Conservation (phyloP, 768 basidiomycete species). For the Mycena olivaceomarginata region DNA sequence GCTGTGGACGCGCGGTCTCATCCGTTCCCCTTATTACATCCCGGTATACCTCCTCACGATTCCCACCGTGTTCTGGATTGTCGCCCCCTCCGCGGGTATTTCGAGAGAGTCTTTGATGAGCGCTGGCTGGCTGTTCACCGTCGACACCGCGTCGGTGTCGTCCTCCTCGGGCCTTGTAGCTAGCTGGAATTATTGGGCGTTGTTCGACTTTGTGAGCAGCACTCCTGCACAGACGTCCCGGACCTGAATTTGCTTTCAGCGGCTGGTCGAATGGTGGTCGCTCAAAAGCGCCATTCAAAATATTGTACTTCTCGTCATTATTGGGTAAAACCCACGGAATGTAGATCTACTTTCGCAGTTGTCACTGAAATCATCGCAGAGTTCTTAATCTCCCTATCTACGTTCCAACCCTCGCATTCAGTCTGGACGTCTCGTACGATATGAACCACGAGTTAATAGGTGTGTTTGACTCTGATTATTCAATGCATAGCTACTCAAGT, state of each 20-base stretch:
- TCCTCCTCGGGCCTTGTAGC: conserved; percentile 35
- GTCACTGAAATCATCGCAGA: neutral
- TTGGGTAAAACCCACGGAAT: too few relatives aligned
- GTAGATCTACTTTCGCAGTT: neutral
- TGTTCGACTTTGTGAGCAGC: conserved; percentile 46
- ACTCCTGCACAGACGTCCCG: neutral
- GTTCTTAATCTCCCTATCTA: conserved; percentile 51
- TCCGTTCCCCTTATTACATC: conserved; percentile 44
- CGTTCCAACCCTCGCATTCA: conserved; percentile 48
- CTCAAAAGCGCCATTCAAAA: conserved; percentile 45
- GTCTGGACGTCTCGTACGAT: conserved; percentile 47
- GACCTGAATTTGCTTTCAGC: neutral
- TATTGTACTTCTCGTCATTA: conserved; percentile 48
- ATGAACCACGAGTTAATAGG: conserved; percentile 51
- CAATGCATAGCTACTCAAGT: neutral
- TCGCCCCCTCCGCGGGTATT: conserved; percentile 17
- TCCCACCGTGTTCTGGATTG: conserved; percentile 46
- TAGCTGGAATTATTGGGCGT: conserved; percentile 50
- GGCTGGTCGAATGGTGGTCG: conserved; percentile 47
- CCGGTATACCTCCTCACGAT: conserved; percentile 45
- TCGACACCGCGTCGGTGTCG: conserved; percentile 32
- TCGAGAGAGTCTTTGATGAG: conserved; percentile 25
- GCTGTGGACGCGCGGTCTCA: conserved; percentile 43
- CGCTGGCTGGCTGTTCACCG: conserved; percentile 48
- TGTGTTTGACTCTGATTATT: neutral